Evolutionary conservation across 2,329 filamentous ascomycete species (phyloP), one percentile per base, ranked within the genome.

Genomic region (Xylariomycetidae sp.): DNA sequence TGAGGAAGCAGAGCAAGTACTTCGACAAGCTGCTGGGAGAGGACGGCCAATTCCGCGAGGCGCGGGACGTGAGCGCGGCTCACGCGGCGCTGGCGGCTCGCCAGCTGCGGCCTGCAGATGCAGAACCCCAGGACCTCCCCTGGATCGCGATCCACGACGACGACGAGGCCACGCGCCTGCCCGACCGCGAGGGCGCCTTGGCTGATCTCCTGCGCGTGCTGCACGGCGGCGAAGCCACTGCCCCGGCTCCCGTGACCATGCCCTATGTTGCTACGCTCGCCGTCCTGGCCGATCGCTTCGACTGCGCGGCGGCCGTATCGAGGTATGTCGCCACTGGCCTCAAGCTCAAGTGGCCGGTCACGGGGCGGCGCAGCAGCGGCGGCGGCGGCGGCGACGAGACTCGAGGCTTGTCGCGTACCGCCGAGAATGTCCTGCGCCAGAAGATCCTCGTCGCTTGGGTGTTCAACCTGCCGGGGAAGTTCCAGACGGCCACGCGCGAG

Each of bases 231-330:
- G 68, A 73, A 23, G 56, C 65, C 13, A 37, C 43, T 6, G 24
- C 15, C 17, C 44, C 43, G n/a, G 61, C 60, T 31, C 57, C 61
- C 2, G 64, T 70, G 14, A 72, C 70, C 12, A 68, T 85, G 43
- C 60, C 72, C 6, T 82, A 82, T 43, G 64, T 84, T 9, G 74
- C 78, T 10, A 82, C 80, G 2, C 61, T 88, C 25, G 76, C 80
- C 25, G 70, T 86, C 32, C 70, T 85, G 35, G 81, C 82, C 8
- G 84, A 88, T 55, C 74, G 81, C 27, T 88, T 86, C 57, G 79
- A 82, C 58, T 82, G 79, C 39, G 59, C 76, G 2, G 54, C 64
- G 3, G 54, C 65, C 9, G 67, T 86, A 2, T 64, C 72, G 7
- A 63, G 62, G 29, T 74, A 76, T 42, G 56, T 82, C 13, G 66